Evolutionary conservation across 768 basidiomycete genomes (phyloP).

Genomic region (Phylloporus arenicola): DNA sequence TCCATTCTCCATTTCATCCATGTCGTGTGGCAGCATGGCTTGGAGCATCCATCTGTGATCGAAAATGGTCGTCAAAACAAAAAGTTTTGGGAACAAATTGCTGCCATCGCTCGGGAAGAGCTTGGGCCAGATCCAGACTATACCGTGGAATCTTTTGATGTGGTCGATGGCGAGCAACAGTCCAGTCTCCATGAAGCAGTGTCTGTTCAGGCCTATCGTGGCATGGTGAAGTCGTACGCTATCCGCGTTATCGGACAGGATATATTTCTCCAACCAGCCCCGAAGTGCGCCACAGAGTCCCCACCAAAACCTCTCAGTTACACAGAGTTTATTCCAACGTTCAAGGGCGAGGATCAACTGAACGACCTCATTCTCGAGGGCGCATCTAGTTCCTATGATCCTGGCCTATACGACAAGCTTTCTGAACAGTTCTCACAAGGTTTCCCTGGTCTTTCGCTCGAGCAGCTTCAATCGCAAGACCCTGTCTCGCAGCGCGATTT

Average conservation of each 20-base stretch:
- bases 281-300: conserved; percentile 32
- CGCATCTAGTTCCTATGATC: conserved; percentile 64
- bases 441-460: conserved; percentile 59
- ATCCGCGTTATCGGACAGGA: conserved; percentile 72
- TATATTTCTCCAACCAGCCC: conserved; percentile 54
- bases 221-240: conserved; percentile 67
- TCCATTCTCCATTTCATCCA: conserved; percentile 72
- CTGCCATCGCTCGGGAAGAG: conserved; percentile 58
- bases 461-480: conserved; percentile 59
- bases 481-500: conserved; percentile 65
- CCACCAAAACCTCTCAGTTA: conserved; percentile 57
- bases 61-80: conserved; percentile 50
- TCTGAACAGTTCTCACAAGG: conserved; percentile 41
- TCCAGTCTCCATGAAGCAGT: conserved; percentile 57
- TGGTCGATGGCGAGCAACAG: conserved; percentile 37
- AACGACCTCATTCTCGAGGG: conserved; percentile 67
- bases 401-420: conserved; percentile 62
- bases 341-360: conserved; percentile 60
- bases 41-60: conserved; percentile 63
- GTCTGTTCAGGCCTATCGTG: conserved; percentile 61
- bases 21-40: conserved; percentile 73
- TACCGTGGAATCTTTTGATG: conserved; percentile 43
- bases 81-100: conserved; percentile 67
- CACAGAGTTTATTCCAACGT: conserved; percentile 45
- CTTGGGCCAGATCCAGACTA: conserved; percentile 73